Evolutionary conservation across 2,329 filamentous ascomycete genomes (phyloP), one percentile per base, ranked within the genome.

Genomic region (Talaromyces sp.): DNA sequence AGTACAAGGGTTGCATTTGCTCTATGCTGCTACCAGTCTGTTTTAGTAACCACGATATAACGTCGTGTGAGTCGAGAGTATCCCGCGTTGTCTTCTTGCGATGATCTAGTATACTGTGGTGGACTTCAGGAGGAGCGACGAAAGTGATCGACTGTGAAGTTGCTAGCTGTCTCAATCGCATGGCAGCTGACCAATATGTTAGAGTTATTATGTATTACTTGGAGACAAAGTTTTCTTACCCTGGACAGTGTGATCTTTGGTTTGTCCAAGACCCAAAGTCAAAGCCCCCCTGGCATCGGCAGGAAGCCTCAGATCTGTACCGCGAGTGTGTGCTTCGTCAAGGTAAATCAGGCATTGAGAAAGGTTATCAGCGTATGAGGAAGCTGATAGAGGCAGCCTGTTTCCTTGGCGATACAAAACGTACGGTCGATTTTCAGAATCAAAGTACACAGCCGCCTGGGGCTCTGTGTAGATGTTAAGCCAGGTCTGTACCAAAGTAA

Each of bases 161-260:
- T 0, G 74, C 81, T 0, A 90, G 75, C 52, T 88, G 83, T 1
- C 87, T 79, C 0, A 90, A 72, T 62, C 87, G 76, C 87, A 89
- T 89, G 0, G 87, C 86, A 58, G 87, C 87, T 85, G 63, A 34
- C 50, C 28, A 63, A 56, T 18, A 7, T 31, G 12, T 56, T 27
- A 56, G 53, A n/a, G 28, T 16, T 9, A 47, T 10, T 9, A 16
- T 23, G 10, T 23, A 16, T 9, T 8, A 6, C 66, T 64, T 67
- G 57, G 0, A 4, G 33, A 18, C 31, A 16, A 3, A 4, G 51
- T 70, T 64, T 12, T 2, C 27, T 56, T 72, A 83, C 83, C 83
- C 79, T 89, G 86, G 0, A 87, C 84, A 0, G 83, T 81, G 10
- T 84, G 79, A 60, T 88, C 86, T 63, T 88, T 88, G 0, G 83